These are phyloP conservation scores for Chaetoceros muelleri DNA, from an alignment of 108 stramenopile genomes.

Conservation along the genomic window DNA sequence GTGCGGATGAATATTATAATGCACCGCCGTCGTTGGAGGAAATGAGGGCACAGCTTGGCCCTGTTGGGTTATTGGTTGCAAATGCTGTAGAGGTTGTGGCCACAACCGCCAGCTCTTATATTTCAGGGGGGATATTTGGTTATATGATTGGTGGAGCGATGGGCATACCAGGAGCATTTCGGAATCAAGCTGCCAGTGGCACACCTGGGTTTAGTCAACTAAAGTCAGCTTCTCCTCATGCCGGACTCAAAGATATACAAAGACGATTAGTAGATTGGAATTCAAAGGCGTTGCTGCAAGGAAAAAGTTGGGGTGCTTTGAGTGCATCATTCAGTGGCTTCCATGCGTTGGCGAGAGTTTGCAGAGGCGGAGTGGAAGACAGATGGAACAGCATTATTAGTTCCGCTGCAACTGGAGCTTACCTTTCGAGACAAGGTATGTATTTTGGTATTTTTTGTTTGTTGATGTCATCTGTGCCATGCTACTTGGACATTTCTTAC, in stretches of 20 bases:
- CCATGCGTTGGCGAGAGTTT: conserved; percentile 27
- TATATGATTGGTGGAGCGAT: conserved; percentile 41
- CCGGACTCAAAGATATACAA: conserved; percentile 16
- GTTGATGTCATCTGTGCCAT: conserved; percentile 1
- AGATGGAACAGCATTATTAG: conserved; percentile 55
- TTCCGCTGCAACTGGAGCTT: conserved; percentile 59
- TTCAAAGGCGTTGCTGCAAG: conserved; percentile 33
- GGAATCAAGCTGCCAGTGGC: conserved; percentile 13
- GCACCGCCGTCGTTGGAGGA: background rate
- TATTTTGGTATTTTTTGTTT: conserved; percentile 2
- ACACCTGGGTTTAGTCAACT: background rate
- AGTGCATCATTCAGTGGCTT: conserved; percentile 60
- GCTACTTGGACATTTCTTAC: background rate
- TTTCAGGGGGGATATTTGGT: conserved; percentile 45
- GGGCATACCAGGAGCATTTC: conserved; percentile 30
- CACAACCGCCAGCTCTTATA: conserved; percentile 36
- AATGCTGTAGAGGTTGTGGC: conserved; percentile 46
- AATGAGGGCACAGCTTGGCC: conserved; percentile 21
- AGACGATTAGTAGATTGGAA: conserved; percentile 33
- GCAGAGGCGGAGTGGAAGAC: conserved; percentile 41
- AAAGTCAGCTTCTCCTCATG: background rate
- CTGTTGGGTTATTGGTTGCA: conserved; percentile 40
- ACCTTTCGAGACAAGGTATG: conserved; percentile 52
- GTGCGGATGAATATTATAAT: background rate
- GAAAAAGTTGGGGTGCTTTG: conserved; percentile 42